A percentile compares a stretch with the other conserved stretches of the same genome.
These are phyloP conservation scores for Mrakia gelida DNA, from an alignment of 768 basidiomycete genomes.

Conservation along the genomic window DNA sequence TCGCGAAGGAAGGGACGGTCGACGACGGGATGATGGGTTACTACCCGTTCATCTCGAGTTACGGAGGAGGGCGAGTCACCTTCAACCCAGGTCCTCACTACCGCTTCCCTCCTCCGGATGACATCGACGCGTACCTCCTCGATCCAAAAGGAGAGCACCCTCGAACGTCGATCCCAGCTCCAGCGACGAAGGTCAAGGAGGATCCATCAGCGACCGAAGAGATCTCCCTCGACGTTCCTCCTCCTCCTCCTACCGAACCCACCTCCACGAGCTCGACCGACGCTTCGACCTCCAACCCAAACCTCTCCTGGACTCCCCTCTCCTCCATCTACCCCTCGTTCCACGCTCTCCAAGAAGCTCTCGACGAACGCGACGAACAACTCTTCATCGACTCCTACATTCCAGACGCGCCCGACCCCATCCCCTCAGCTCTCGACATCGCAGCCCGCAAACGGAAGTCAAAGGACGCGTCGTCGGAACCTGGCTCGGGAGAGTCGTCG, in stretches of 20 bases:
- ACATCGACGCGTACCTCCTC: conserved; percentile 11
- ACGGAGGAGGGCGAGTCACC: conserved; percentile 76
- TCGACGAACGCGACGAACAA: conserved; percentile 20
- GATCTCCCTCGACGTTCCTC: not conserved
- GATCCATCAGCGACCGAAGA: not conserved
- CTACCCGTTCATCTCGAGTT: conserved; percentile 89
- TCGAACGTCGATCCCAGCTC: not conserved
- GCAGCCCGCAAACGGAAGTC: not conserved
- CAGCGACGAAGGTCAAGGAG: not conserved
- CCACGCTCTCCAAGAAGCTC: conserved; percentile 12
- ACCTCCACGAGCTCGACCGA: not conserved
- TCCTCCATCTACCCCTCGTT: not conserved
- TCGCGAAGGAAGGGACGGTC: not conserved
- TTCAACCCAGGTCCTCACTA: conserved; percentile 90
- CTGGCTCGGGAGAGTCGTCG: not conserved
- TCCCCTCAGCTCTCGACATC: not conserved
- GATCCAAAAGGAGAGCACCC: not conserved
- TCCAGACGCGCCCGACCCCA: not conserved
- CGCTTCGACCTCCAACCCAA: not conserved
- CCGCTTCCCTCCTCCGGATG: conserved; percentile 63
- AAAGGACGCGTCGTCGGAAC: conserved; percentile 5
- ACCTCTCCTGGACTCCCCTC: not conserved
- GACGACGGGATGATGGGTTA: conserved; percentile 95
- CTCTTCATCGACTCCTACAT: conserved; percentile 4
- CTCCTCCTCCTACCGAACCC: not conserved